phyloP scores from a whole-genome alignment of 495 filamentous ascomycete genomes.

The Jackrogersella minutella region DNA sequence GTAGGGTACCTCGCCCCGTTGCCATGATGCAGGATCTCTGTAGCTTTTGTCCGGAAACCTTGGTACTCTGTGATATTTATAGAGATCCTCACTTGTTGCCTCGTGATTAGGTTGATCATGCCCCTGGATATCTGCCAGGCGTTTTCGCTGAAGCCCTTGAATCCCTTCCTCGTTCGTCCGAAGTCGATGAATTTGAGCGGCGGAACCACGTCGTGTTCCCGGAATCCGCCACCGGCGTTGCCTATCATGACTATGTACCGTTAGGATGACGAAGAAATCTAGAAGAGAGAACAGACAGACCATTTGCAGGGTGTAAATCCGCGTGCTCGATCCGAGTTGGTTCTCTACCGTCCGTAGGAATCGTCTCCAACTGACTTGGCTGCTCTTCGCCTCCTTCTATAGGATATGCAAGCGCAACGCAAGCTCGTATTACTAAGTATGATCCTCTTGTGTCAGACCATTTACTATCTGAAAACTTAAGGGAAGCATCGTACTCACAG shows the following conservation, averaged over 20 bases:
- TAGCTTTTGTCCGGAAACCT: constrained; percentile 12
- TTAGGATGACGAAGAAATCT: not conserved
- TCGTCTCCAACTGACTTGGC: constrained; percentile 4
- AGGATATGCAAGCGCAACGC: constrained; percentile 22
- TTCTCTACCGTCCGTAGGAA: constrained; percentile 9
- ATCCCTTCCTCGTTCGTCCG: constrained; percentile 10
- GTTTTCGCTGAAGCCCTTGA: constrained; percentile 9
- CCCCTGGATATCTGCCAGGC: constrained; percentile 11
- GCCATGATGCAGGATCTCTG: constrained; percentile 19
- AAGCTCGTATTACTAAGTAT: constrained; percentile 18
- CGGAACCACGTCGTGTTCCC: constrained; percentile 18
- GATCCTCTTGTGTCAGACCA: not conserved
- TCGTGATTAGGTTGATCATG: constrained; percentile 20
- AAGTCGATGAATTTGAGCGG: constrained; percentile 28
- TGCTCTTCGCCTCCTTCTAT: constrained; percentile 1
- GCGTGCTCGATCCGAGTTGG: constrained; percentile 17
- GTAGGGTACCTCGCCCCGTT: constrained; percentile 11
- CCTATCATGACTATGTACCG: constrained; percentile 21
- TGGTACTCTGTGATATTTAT: not conserved
- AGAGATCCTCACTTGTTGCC: constrained; percentile 13
- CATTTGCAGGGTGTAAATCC: constrained; percentile 4
- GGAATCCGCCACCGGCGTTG: constrained; percentile 2
- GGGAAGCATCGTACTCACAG: not conserved
- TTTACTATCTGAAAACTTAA: not conserved
- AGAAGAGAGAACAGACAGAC: not conserved